Percentiles rank a stretch among this genome's conserved stretches.
Evolutionary conservation across 257 asterid species (phyloP).

Genomic region (Vinca minor): DNA sequence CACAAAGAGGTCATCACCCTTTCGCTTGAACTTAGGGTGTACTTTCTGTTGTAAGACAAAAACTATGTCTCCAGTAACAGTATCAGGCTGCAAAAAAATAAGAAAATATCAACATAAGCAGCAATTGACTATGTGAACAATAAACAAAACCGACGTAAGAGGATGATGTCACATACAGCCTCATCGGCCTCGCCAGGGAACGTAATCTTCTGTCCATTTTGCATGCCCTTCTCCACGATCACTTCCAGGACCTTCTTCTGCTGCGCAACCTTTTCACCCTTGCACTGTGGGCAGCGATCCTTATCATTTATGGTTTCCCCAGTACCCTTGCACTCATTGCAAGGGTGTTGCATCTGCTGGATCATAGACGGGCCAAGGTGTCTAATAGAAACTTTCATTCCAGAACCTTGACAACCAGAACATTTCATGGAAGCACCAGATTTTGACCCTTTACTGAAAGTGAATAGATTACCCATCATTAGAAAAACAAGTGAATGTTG

Average conservation of each 20-base stretch:
- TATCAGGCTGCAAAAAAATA: constrained; percentile 66
- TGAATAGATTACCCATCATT: too few species aligned
- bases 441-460: constrained; percentile 79
- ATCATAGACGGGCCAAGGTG: constrained; percentile 94
- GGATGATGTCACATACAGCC: constrained; percentile 43
- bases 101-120: not conserved
- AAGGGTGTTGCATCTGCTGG: constrained; percentile 93
- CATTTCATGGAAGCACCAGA: constrained; percentile 90
- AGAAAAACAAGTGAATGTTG: too few species aligned
- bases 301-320: constrained; percentile 77
- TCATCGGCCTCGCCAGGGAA: constrained; percentile 97
- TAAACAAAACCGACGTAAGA: not conserved
- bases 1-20: constrained; percentile 79
- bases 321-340: constrained; percentile 87
- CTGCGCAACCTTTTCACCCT: constrained; percentile 79
- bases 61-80: constrained; percentile 81
- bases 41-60: constrained; percentile 86
- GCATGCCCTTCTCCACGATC: constrained; percentile 89
- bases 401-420: constrained; percentile 86
- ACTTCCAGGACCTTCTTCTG: constrained; percentile 93
- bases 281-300: constrained; percentile 77
- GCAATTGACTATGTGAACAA: not conserved
- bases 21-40: constrained; percentile 79
- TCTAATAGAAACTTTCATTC: constrained; percentile 80
- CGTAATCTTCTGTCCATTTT: constrained; percentile 77